Conservation (phyloP, 306 rosid genomes). For the Quercus dentata region DNA sequence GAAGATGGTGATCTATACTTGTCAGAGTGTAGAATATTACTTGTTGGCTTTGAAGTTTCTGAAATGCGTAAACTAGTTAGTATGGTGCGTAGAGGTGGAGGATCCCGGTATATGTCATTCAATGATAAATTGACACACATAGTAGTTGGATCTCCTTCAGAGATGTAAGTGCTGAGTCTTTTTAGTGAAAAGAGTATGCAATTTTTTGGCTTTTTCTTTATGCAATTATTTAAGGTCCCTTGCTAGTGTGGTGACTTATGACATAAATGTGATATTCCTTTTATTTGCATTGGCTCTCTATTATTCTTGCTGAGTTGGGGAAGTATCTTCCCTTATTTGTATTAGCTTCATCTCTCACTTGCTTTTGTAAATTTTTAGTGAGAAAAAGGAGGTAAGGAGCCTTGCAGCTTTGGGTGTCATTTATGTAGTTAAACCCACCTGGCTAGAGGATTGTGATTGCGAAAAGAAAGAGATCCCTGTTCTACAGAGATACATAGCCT, state of each 20-base stretch:
- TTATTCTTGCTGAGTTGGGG: constrained; percentile 1
- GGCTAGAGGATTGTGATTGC: constrained; percentile 92
- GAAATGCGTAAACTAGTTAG: constrained; percentile 81
- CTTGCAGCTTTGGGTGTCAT: constrained; percentile 76
- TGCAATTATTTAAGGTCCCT: constrained; percentile 4
- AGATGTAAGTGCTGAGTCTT: constrained; percentile 47
- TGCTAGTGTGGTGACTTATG: neutral
- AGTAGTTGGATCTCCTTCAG: constrained; percentile 77
- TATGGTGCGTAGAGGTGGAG: constrained; percentile 92
- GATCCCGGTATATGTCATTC: constrained; percentile 67
- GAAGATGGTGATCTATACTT: constrained; percentile 80
- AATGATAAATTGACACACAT: constrained; percentile 87
- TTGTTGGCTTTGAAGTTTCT: constrained; percentile 81
- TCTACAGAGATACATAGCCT: constrained; percentile 64
- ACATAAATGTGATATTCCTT: constrained; percentile 6
- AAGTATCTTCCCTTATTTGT: neutral
- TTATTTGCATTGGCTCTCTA: constrained; percentile 10
- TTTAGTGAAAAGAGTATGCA: constrained; percentile 3
- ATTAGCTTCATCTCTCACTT: constrained; percentile 3
- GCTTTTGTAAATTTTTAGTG: constrained; percentile 42
- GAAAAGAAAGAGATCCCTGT: constrained; percentile 72
- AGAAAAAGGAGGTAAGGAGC: constrained; percentile 78
- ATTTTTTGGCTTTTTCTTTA: neutral
- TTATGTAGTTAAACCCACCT: constrained; percentile 64
- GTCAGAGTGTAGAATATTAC: constrained; percentile 78